phyloP scores from a whole-genome alignment of 331 rosid species.

The Rosa hybrid region DNA sequence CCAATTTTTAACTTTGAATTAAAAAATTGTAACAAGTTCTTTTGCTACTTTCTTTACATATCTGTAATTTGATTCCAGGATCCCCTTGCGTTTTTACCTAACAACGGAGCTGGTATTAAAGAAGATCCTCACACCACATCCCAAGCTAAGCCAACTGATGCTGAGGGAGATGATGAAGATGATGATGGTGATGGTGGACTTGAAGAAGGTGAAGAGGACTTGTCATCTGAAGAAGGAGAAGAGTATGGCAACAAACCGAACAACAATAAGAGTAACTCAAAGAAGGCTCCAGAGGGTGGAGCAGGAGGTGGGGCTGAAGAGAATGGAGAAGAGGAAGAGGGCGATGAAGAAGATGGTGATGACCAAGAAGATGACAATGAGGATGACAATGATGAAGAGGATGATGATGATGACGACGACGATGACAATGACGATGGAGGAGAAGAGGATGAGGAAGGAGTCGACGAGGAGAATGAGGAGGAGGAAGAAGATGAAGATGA shows the following conservation, averaged over 20 bases:
- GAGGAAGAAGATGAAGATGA: slow-evolving; percentile 70
- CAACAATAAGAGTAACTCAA: slow-evolving; percentile 51
- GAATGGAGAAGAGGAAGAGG: slow-evolving; percentile 63
- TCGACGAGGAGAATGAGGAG: slow-evolving; percentile 48
- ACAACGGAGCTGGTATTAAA: slow-evolving; percentile 26
- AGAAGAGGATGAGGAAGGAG: slow-evolving; percentile 47
- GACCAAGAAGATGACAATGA: slow-evolving; percentile 23
- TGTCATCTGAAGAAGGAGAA: slow-evolving; percentile 82
- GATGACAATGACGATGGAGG: slow-evolving; percentile 47
- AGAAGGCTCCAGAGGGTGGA: slow-evolving; percentile 67
- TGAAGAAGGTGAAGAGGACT: slow-evolving; percentile 80
- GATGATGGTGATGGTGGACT: slow-evolving; percentile 63
- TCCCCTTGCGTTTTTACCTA: slow-evolving; percentile 30
- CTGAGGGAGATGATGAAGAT: slow-evolving; percentile 64
- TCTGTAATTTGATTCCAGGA: slow-evolving; percentile 45
- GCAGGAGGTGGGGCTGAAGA: slow-evolving; percentile 63
- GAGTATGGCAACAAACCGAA: slow-evolving; percentile 57
- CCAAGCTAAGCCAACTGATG: slow-evolving; percentile 54
- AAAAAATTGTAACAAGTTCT: not conserved
- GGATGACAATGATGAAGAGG: slow-evolving; percentile 33
- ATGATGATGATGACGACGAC: slow-evolving; percentile 19
- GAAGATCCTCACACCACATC: slow-evolving; percentile 38
- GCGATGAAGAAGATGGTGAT: slow-evolving; percentile 38
- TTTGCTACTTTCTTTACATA: not conserved
- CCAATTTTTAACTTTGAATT: not conserved